Conservation (phyloP, 768 basidiomycete genomes). For the Zangia roseola region DNA sequence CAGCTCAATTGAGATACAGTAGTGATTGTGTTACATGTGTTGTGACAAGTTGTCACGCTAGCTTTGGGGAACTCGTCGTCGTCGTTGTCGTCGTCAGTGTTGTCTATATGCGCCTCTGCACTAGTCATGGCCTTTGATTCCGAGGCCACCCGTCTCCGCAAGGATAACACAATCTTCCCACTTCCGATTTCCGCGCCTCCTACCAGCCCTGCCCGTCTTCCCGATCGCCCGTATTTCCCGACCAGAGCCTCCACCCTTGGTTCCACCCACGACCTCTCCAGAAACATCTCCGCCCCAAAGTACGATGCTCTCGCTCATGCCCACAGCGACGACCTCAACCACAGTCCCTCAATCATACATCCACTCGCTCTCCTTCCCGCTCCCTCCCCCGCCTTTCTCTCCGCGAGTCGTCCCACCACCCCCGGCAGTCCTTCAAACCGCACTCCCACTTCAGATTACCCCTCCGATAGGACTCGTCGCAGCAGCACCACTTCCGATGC, state of each 20-base stretch:
- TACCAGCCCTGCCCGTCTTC: constrained; percentile 35
- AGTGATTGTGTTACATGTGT: constrained; percentile 9
- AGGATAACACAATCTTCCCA: constrained; percentile 16
- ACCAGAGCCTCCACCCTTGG: constrained; percentile 65
- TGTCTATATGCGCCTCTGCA: too few species aligned
- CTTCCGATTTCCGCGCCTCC: constrained; percentile 38
- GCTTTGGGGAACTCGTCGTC: constrained; percentile 3
- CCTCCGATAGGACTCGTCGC: constrained; percentile 46
- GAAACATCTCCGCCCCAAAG: constrained; percentile 40
- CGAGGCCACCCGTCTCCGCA: constrained; percentile 29
- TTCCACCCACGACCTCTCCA: constrained; percentile 51
- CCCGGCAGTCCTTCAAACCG: constrained; percentile 48
- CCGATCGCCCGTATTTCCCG: constrained; percentile 55
- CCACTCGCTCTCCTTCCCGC: constrained; percentile 36
- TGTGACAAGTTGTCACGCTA: constrained; percentile 26
- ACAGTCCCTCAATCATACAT: constrained; percentile 28
- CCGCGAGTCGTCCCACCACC: constrained; percentile 59
- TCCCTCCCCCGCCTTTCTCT: constrained; percentile 46
- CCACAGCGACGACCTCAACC: constrained; percentile 70
- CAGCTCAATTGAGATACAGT: constrained; percentile 13
- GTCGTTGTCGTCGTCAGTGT: constrained; percentile 19
- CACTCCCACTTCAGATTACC: constrained; percentile 54
- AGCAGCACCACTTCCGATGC: constrained; percentile 49
- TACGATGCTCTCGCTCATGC: constrained; percentile 45
- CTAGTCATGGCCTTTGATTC: constrained; percentile 34